Conservation (phyloP, 208 protist species). For the Trypanosoma boissoni region DNA sequence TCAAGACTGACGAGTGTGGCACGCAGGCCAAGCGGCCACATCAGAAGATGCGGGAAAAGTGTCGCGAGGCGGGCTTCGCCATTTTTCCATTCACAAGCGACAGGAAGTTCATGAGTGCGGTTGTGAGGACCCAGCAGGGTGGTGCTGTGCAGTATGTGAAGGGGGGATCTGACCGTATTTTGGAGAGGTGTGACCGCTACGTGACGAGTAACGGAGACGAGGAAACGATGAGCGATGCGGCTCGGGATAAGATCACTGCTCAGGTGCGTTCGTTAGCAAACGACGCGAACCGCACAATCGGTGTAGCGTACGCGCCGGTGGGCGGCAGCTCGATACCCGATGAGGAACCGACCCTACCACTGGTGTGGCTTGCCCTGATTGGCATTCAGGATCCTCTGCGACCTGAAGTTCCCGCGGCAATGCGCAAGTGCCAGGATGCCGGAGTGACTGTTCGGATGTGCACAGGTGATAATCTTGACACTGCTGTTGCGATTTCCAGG, state of each 20-base stretch:
- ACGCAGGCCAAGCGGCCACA: slow-evolving; percentile 40
- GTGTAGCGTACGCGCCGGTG: slow-evolving; percentile 60
- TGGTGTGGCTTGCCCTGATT: slow-evolving; percentile 93
- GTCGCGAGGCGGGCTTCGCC: slow-evolving; percentile 37
- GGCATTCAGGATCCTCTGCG: slow-evolving; percentile 95
- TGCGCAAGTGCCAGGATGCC: slow-evolving; percentile 89
- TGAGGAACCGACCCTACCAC: slow-evolving; percentile 61
- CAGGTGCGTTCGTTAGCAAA: slow-evolving; percentile 50
- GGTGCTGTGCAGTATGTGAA: slow-evolving; percentile 78
- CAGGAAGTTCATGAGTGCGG: slow-evolving; percentile 86
- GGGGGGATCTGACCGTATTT: slow-evolving; percentile 90
- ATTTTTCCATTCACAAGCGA: slow-evolving; percentile 87
- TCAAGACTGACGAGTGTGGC: slow-evolving; percentile 25
- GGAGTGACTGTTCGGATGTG: slow-evolving; percentile 96
- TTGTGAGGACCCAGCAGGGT: slow-evolving; percentile 44
- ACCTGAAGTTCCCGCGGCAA: slow-evolving; percentile 90
- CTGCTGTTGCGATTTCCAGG: slow-evolving; percentile 91
- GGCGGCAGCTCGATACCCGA: slow-evolving; percentile 32
- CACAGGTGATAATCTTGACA: slow-evolving; percentile 94
- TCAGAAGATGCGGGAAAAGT: slow-evolving; percentile 42
- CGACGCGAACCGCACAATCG: slow-evolving; percentile 82
- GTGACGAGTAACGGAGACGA: slow-evolving; percentile 50
- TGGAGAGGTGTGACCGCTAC: slow-evolving; percentile 72
- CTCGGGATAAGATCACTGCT: slow-evolving; percentile 32
- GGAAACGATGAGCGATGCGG: slow-evolving; percentile 35